Evolutionary conservation across 208 protist species (phyloP).

Genomic region (Phytomonas sp.): DNA sequence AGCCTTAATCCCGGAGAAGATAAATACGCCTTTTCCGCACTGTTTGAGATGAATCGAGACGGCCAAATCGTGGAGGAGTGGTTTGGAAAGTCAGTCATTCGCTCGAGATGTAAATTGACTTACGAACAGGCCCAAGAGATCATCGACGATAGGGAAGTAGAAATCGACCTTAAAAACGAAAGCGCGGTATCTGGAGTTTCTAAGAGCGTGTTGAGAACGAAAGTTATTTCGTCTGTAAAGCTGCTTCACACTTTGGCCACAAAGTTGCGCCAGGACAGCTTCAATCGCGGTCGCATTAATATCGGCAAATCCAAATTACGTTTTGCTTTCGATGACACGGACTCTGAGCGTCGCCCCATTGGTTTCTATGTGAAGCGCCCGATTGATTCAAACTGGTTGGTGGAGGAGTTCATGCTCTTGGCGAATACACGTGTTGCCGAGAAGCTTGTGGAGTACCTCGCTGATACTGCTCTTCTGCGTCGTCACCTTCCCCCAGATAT

Average conservation of each 20-base stretch:
- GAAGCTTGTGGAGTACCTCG: constrained; percentile 78
- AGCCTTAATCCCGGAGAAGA: constrained; percentile 79
- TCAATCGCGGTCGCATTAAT: constrained; percentile 44
- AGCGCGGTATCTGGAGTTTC: constrained; percentile 11
- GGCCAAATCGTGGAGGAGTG: constrained; percentile 67
- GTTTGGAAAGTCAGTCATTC: constrained; percentile 87
- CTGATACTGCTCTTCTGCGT: constrained; percentile 73
- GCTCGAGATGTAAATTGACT: constrained; percentile 70
- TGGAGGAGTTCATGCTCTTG: constrained; percentile 92
- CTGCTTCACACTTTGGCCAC: constrained; percentile 50
- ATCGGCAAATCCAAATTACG: constrained; percentile 40
- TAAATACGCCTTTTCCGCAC: constrained; percentile 82
- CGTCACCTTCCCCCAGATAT: constrained; percentile 55
- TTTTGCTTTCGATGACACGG: constrained; percentile 46
- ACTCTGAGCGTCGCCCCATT: constrained; percentile 16
- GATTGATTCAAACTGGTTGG: constrained; percentile 80
- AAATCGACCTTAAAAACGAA: constrained; percentile 26
- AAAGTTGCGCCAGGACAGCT: constrained; percentile 37
- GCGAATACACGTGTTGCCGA: constrained; percentile 84
- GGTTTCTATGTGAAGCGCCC: constrained; percentile 41
- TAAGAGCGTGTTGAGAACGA: constrained; percentile 10
- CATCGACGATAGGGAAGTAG: constrained; percentile 30
- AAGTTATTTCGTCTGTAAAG: constrained; percentile 43
- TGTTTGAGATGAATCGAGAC: constrained; percentile 74
- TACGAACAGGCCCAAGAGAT: constrained; percentile 85